These are phyloP conservation scores for Pelagomonas calceolata DNA, from an alignment of 108 stramenopile species.

Conservation along the genomic window DNA sequence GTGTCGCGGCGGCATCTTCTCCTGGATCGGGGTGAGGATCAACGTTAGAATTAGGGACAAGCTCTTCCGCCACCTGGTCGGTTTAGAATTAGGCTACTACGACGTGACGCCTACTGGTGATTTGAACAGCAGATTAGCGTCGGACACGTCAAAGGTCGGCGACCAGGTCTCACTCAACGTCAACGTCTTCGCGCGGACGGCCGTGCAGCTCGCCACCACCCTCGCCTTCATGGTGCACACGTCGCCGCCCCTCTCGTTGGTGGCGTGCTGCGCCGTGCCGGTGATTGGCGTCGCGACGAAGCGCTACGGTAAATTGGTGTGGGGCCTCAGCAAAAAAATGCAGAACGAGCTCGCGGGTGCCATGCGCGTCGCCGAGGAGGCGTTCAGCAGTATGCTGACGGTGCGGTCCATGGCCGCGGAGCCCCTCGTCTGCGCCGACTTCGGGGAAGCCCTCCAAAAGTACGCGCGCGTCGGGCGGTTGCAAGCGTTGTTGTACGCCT, in stretches of 20 bases:
- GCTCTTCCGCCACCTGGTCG: slow-evolving; percentile 56
- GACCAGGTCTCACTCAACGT: slow-evolving; percentile 72
- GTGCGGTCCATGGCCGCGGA: slow-evolving; percentile 68
- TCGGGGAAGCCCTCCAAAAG: not conserved
- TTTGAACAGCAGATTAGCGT: slow-evolving; percentile 3
- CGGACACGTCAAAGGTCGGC: slow-evolving; percentile 55
- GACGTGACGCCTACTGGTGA: slow-evolving; percentile 42
- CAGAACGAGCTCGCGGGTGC: slow-evolving; percentile 71
- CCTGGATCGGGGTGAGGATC: slow-evolving; percentile 46
- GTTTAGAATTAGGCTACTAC: slow-evolving; percentile 47
- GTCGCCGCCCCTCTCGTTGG: slow-evolving; percentile 55
- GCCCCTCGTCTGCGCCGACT: slow-evolving; percentile 10
- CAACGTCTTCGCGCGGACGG: slow-evolving; percentile 59
- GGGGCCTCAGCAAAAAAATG: slow-evolving; percentile 55
- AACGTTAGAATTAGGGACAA: slow-evolving; percentile 50
- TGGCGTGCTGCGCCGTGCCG: slow-evolving; percentile 69
- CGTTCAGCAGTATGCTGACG: slow-evolving; percentile 58
- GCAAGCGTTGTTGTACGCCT: slow-evolving; percentile 45
- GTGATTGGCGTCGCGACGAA: slow-evolving; percentile 54
- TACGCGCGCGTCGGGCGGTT: not conserved
- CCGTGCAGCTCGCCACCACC: slow-evolving; percentile 56
- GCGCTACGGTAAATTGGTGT: slow-evolving; percentile 60
- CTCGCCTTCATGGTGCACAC: slow-evolving; percentile 66
- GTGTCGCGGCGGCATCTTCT: not conserved
- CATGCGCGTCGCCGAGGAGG: slow-evolving; percentile 57